Percentiles rank a stretch among this genome's conserved stretches.
Conservation (phyloP, 2,329 filamentous ascomycete genomes). For the Aspergillus nomiae region DNA sequence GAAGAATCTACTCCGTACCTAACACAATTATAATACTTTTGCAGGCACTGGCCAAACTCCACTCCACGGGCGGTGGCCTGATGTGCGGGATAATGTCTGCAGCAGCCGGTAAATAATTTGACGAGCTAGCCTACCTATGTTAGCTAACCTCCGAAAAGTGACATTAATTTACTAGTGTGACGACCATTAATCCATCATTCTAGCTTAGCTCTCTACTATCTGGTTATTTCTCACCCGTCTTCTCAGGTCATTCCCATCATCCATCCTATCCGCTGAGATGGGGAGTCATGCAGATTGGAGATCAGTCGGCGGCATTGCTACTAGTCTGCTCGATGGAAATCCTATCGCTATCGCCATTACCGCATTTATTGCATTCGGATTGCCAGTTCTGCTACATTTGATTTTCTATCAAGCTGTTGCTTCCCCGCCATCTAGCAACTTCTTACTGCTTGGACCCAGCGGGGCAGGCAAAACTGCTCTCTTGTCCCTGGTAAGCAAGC, state of each 20-base stretch:
- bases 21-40: background rate
- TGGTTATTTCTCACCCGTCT: background rate
- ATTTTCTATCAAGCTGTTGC: constrained; percentile 69
- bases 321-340: constrained; percentile 46
- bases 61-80: background rate
- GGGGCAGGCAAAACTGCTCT: constrained; percentile 87
- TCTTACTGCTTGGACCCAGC: constrained; percentile 78
- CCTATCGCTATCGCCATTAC: constrained; percentile 63
- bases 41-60: background rate
- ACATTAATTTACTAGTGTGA: background rate
- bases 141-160: background rate
- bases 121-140: background rate
- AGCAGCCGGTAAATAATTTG: background rate
- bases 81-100: background rate
- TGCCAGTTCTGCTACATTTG: constrained; percentile 77
- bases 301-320: constrained; percentile 40
- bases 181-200: background rate
- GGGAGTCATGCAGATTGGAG: constrained; percentile 38
- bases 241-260: background rate
- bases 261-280: constrained; percentile 24
- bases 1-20: no score
- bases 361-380: constrained; percentile 67
- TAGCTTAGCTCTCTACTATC: background rate
- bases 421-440: constrained; percentile 67
- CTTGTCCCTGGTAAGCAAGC: constrained; percentile 67